phyloP scores from a whole-genome alignment of 805 yeast genomes.

The Vanderwaltozyma yarrowii region DNA sequence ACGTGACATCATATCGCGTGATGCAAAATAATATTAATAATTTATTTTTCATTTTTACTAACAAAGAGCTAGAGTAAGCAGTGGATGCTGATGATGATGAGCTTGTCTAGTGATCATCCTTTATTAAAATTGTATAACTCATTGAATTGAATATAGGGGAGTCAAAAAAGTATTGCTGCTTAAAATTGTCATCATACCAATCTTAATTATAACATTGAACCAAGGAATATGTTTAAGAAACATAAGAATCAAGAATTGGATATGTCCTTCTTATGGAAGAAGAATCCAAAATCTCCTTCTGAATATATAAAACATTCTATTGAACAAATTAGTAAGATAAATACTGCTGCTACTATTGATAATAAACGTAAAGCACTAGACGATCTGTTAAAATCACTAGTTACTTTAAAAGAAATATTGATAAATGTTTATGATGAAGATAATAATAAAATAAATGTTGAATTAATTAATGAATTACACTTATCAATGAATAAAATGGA shows the following conservation, averaged over 20 bases:
- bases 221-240: slow-evolving; percentile 18
- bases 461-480: slow-evolving; percentile 64
- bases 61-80: too few species aligned
- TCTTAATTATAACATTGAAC: too few species aligned
- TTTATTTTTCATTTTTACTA: too few species aligned
- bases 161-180: too few species aligned
- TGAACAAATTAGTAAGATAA: slow-evolving; percentile 43
- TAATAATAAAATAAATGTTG: slow-evolving; percentile 47
- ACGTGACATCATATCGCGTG: too few species aligned
- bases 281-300: slow-evolving; percentile 82
- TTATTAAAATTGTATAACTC: too few species aligned
- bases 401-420: slow-evolving; percentile 54
- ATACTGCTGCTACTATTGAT: slow-evolving; percentile 15
- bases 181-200: too few species aligned
- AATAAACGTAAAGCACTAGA: slow-evolving; percentile 48
- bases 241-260: slow-evolving; percentile 24
- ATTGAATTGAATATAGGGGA: too few species aligned
- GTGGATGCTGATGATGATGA: too few species aligned
- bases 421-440: slow-evolving; percentile 54
- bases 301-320: slow-evolving; percentile 69
- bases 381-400: slow-evolving; percentile 55
- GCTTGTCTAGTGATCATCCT: too few species aligned
- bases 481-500: slow-evolving; percentile 71
- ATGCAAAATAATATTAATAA: too few species aligned
- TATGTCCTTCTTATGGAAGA: slow-evolving; percentile 86